A percentile compares a stretch with the other conserved stretches of the same genome.
Conservation (phyloP, 2,329 filamentous ascomycete species). For the Fusarium ramigenum region DNA sequence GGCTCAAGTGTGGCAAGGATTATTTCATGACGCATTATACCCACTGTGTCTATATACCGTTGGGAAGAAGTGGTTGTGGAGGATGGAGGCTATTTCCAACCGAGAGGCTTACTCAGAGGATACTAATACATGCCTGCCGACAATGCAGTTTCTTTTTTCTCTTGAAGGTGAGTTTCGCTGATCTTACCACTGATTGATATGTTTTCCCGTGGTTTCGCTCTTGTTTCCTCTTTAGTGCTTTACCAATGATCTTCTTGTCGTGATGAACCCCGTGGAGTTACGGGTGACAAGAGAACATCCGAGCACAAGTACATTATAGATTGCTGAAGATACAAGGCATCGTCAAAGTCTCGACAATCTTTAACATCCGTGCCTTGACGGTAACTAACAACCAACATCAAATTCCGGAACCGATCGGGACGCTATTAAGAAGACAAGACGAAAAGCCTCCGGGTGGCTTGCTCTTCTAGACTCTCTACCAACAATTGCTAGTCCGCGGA, state of each 20-base stretch:
- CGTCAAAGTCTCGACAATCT: neutral
- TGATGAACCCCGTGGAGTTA: neutral
- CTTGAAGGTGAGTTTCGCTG: neutral
- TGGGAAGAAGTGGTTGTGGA: neutral
- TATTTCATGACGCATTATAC: constrained; percentile 1
- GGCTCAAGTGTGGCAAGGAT: neutral
- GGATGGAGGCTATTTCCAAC: constrained; percentile 1
- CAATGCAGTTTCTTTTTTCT: neutral
- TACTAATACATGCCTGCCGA: neutral
- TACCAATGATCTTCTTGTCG: neutral
- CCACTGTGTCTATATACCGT: constrained; percentile 11
- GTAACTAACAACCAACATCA: neutral
- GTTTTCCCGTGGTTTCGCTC: neutral
- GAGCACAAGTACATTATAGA: neutral
- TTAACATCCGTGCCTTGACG: neutral
- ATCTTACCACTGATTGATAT: neutral
- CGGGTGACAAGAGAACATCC: neutral
- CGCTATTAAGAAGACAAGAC: neutral
- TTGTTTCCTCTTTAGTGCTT: neutral
- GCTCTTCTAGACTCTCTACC: neutral
- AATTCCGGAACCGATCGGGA: constrained; percentile 28
- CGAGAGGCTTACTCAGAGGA: neutral
- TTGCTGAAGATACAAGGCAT: neutral
- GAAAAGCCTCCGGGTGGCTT: constrained; percentile 24
- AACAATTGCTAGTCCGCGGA: neutral